These are phyloP conservation scores for Rhododendron williamsianum DNA, from an alignment of 148 eudicot genomes.

Conservation along the genomic window DNA sequence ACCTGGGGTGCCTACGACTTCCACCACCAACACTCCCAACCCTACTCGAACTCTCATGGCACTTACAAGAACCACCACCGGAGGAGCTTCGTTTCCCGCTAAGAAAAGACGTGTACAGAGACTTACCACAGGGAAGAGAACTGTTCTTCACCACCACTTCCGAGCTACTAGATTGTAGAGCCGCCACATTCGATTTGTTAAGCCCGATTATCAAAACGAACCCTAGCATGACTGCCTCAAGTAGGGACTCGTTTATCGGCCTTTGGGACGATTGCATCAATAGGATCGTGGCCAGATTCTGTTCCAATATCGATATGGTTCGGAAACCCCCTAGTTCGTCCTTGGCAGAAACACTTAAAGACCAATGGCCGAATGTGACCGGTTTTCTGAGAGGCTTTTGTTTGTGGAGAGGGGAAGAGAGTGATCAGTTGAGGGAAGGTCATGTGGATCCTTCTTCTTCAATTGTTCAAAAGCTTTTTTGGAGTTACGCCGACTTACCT, in stretches of 20 bases:
- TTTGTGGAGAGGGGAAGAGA: slow-evolving; percentile 83
- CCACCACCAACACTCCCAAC: slow-evolving; percentile 52
- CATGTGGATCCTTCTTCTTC: slow-evolving; percentile 42
- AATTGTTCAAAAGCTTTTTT: slow-evolving; percentile 47
- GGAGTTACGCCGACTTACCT: slow-evolving; percentile 67
- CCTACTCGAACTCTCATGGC: slow-evolving; percentile 68
- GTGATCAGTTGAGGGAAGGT: slow-evolving; percentile 45
- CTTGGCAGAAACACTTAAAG: slow-evolving; percentile 17
- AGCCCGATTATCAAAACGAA: slow-evolving; percentile 49
- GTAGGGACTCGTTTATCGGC: slow-evolving; percentile 62
- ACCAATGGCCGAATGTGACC: slow-evolving; percentile 68
- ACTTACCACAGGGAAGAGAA: slow-evolving; percentile 70
- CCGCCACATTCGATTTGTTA: slow-evolving; percentile 50
- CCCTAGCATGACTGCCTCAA: slow-evolving; percentile 35
- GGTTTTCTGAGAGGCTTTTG: slow-evolving; percentile 60
- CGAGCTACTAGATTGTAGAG: slow-evolving; percentile 50
- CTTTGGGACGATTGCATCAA: slow-evolving; percentile 89
- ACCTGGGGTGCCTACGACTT: slow-evolving; percentile 51
- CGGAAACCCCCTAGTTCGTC: slow-evolving; percentile 36
- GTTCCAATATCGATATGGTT: slow-evolving; percentile 42
- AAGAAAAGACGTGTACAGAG: slow-evolving; percentile 55
- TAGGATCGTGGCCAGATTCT: slow-evolving; percentile 58
- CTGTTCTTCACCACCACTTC: slow-evolving; percentile 50
- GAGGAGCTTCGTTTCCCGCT: slow-evolving; percentile 65
- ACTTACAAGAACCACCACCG: slow-evolving; percentile 68